A percentile compares a stretch with the other conserved stretches of the same genome.
phyloP scores from a whole-genome alignment of 2,329 filamentous ascomycete genomes.

The Magnaporthiopsis poae region DNA sequence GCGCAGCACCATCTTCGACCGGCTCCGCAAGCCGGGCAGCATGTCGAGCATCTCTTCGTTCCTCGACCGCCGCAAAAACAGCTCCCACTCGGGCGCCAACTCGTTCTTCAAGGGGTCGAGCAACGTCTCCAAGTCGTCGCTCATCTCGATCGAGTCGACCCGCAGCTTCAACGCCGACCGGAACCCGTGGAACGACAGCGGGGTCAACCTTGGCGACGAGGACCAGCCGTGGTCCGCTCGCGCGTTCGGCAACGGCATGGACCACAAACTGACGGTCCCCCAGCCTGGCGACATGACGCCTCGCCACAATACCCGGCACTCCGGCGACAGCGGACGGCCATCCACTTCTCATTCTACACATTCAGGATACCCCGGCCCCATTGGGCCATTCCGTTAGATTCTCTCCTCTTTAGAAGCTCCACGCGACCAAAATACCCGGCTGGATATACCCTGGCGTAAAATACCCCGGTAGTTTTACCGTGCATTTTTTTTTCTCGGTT shows the following conservation, averaged over 20 bases:
- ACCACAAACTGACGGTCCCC: slow-evolving; percentile 55
- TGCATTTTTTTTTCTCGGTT: slow-evolving; percentile 33
- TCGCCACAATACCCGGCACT: slow-evolving; percentile 72
- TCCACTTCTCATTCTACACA: slow-evolving; percentile 89
- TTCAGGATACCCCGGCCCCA: slow-evolving; percentile 91
- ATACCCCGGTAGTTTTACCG: slow-evolving; percentile 39
- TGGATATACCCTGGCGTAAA: slow-evolving; percentile 58
- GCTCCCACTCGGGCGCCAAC: slow-evolving; percentile 68
- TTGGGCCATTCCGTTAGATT: slow-evolving; percentile 82
- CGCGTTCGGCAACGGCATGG: slow-evolving; percentile 54
- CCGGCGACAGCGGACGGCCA: slow-evolving; percentile 82
- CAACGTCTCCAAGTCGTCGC: slow-evolving; percentile 86
- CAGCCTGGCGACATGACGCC: slow-evolving; percentile 74
- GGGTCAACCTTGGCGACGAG: slow-evolving; percentile 85
- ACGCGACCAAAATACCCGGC: slow-evolving; percentile 42
- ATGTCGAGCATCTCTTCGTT: slow-evolving; percentile 95
- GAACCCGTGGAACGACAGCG: slow-evolving; percentile 97
- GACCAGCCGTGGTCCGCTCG: slow-evolving; percentile 59
- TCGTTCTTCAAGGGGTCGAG: slow-evolving; percentile 87
- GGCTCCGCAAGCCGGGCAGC: slow-evolving; percentile 86
- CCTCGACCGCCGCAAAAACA: slow-evolving; percentile 89
- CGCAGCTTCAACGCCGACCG: slow-evolving; percentile 83
- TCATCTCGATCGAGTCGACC: slow-evolving; percentile 91
- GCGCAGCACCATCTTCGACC: slow-evolving; percentile 76
- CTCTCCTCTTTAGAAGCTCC: slow-evolving; percentile 30